These are phyloP conservation scores for Linnemannia exigua DNA, from an alignment of 192 early-diverging fungal genomes.

Conservation along the genomic window DNA sequence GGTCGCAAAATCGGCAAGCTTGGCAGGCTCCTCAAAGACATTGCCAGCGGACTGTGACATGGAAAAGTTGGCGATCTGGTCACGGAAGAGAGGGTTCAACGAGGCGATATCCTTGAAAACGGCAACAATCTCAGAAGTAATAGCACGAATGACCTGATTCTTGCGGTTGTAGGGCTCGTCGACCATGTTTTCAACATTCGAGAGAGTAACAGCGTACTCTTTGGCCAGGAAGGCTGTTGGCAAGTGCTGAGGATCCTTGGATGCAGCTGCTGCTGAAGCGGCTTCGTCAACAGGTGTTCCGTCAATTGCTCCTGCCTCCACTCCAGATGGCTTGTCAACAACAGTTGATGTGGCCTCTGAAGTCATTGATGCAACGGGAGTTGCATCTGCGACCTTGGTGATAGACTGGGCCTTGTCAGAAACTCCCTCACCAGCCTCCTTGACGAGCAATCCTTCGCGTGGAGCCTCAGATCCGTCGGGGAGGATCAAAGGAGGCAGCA, in stretches of 20 bases:
- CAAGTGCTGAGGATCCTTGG: constrained; percentile 28
- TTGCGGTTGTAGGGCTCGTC: constrained; percentile 90
- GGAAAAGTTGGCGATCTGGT: constrained; percentile 98
- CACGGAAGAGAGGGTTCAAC: constrained; percentile 95
- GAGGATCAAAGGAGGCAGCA: constrained; percentile 65
- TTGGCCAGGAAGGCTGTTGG: constrained; percentile 62
- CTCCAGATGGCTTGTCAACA: constrained; percentile 12
- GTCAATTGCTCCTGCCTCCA: constrained; percentile 30
- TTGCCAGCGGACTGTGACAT: constrained; percentile 96
- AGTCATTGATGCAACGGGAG: background rate
- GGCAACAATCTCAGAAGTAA: constrained; percentile 94
- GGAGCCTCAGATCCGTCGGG: constrained; percentile 50
- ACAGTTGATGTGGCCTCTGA: background rate
- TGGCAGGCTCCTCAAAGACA: constrained; percentile 94
- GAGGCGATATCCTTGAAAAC: constrained; percentile 97
- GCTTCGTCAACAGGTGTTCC: constrained; percentile 23
- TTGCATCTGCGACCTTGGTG: constrained; percentile 35
- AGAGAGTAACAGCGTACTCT: constrained; percentile 87
- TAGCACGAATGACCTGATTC: constrained; percentile 89
- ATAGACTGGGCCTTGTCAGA: constrained; percentile 24
- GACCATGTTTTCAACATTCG: constrained; percentile 89
- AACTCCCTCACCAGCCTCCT: constrained; percentile 33
- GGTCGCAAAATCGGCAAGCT: constrained; percentile 97
- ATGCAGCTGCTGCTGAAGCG: background rate
- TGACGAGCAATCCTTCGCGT: constrained; percentile 42